Percentiles rank a stretch among this genome's conserved stretches.
Conservation (phyloP, 108 stramenopile species). For the Skeletonema tropicum region DNA sequence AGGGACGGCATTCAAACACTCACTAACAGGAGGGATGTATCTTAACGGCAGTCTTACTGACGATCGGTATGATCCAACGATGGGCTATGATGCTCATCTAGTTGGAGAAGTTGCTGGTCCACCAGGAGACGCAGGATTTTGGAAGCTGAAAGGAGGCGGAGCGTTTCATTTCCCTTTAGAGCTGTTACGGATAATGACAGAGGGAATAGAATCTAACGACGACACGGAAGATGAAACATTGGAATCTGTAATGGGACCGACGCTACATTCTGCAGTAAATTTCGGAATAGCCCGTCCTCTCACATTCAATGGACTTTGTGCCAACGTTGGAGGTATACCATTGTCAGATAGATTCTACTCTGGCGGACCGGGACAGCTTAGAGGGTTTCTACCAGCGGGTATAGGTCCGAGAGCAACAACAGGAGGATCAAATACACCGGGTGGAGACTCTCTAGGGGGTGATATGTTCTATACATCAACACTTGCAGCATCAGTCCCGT, state of each 20-base stretch:
- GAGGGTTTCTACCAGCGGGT: constrained; percentile 81
- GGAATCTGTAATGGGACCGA: constrained; percentile 36
- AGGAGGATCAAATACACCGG: constrained; percentile 64
- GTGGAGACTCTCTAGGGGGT: constrained; percentile 84
- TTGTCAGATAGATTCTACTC: constrained; percentile 83
- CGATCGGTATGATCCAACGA: constrained; percentile 65
- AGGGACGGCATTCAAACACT: constrained; percentile 69
- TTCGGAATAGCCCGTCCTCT: constrained; percentile 58
- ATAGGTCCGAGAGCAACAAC: constrained; percentile 74
- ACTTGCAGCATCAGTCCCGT: constrained; percentile 59
- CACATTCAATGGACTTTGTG: constrained; percentile 66
- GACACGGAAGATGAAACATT: background rate
- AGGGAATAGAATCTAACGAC: constrained; percentile 11
- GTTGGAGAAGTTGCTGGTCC: constrained; percentile 73
- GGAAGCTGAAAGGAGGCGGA: constrained; percentile 62
- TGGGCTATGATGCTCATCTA: constrained; percentile 60
- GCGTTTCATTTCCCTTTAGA: constrained; percentile 58
- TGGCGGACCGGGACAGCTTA: constrained; percentile 78
- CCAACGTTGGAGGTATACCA: constrained; percentile 22
- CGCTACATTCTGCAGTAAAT: constrained; percentile 65
- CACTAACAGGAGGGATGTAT: constrained; percentile 56
- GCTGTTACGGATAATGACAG: constrained; percentile 25
- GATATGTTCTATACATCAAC: constrained; percentile 78
- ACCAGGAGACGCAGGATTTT: constrained; percentile 80
- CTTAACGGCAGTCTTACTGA: constrained; percentile 59